Evolutionary conservation across 208 protist genomes (phyloP).

Genomic region (Wallacemonas sp.): DNA sequence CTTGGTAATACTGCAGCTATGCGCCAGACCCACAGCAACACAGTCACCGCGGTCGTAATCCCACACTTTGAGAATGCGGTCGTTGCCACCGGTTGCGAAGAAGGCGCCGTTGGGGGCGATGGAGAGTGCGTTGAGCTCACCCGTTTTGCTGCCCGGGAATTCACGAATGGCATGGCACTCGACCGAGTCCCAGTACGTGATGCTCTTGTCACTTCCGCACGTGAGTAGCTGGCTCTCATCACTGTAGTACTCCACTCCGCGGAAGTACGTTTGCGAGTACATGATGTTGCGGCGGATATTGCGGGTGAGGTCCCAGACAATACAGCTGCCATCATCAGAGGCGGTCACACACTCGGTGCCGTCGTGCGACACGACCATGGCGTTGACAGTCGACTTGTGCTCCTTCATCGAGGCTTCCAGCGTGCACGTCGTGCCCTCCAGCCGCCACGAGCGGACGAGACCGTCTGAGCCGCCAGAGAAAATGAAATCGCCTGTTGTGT

Average conservation of each 20-base stretch:
- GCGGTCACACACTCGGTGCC: conserved; percentile 94
- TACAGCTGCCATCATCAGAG: conserved; percentile 95
- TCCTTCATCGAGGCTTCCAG: conserved; percentile 95
- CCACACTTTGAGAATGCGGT: conserved; percentile 96
- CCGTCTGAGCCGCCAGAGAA: conserved; percentile 93
- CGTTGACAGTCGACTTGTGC: conserved; percentile 94
- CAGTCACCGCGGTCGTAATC: conserved; percentile 93
- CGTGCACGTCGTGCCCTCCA: conserved; percentile 69
- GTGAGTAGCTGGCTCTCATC: conserved; percentile 96
- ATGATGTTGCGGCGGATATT: conserved; percentile 93
- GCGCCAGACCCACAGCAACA: conserved; percentile 87
- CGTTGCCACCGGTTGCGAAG: conserved; percentile 91
- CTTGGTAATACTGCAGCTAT: conserved; percentile 93
- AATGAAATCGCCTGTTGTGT: conserved; percentile 66
- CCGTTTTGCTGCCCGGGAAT: conserved; percentile 85
- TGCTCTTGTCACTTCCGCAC: conserved; percentile 91
- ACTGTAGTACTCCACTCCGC: conserved; percentile 84
- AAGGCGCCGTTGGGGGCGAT: conserved; percentile 84
- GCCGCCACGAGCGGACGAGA: conserved; percentile 91
- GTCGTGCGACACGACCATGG: conserved; percentile 77
- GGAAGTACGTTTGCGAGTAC: conserved; percentile 96
- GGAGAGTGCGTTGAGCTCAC: conserved; percentile 92
- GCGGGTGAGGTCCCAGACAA: conserved; percentile 94
- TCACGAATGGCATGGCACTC: conserved; percentile 95
- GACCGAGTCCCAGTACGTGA: conserved; percentile 95